Base-by-base conservation (phyloP, 768 basidiomycete genomes). In the Boletus subcaerulescens region DNA sequence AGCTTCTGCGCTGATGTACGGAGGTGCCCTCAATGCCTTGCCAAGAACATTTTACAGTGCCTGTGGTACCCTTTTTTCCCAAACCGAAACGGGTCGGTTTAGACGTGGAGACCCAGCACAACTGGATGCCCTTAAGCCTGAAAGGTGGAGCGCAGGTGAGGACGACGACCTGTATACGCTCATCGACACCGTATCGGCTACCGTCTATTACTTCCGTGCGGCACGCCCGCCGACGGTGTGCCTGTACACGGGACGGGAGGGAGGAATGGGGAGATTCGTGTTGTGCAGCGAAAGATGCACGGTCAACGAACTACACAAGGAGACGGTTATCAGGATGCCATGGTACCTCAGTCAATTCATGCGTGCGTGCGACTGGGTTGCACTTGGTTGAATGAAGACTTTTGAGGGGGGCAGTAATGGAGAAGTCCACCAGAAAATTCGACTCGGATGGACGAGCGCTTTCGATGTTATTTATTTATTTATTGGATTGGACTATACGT, bases 181-280 rank as follows among this genome's bases (percentile, higher is more conserved):
- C 44, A 4, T 65, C 7, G 65, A 67, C 45, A 70, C 65, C 0
- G 0, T 51, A 1, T 69, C 65, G 2, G 48, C 55, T 5, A 64
- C 56, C 4, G 17, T 66, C 9, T 69, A 66, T 36, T 67, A 62
- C 46, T 67, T 70, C 60, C 54, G 52, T 6, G 62, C 65, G 6
- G 44, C 41, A 1, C 53, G 41, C 26, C 61, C 65, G 0, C 65
- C 67, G n/a, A 66, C 62, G 1, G 65, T 66, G 3, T 66, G 65
- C 45, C 41, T 66, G 29, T 66, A 46, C 43, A 58, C 59, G 7
- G 61, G 65, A 24, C 49, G 52, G 8, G 59, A 66, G 32, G 55
- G 59, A 0, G 65, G 65, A 33, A 42, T 65, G 43, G 63, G 65
- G 32, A 56, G 63, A 20, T 67, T 59, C 17, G 50, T 62, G 42